Base-by-base conservation (phyloP, 148 eudicot species). In the Heliosperma pusillum region DNA sequence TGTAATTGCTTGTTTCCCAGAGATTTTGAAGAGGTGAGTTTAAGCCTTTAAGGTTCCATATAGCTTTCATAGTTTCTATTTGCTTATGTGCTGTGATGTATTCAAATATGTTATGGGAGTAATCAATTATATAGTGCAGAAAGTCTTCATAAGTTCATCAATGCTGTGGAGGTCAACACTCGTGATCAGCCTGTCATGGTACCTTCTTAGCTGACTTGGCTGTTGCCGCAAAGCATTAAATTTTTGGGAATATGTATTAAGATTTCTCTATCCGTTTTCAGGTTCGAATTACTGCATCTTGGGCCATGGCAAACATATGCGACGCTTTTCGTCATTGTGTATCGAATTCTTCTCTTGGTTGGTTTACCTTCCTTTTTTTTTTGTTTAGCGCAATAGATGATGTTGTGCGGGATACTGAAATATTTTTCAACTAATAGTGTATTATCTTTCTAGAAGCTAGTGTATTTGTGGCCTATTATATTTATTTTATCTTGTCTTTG, bases 231-330 rank as follows among this genome's bases (percentile, higher is more conserved):
- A 22, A 36, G 0, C 33, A 42, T 71, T 36, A 10, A 12, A 24
- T 20, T 26, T 24, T 27, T 7, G 26, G 27, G 21, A 64, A 69
- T 25, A 21, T 17, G n/a, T 45, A 59, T 25, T 66, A 24, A 26
- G n/a, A 2, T 21, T 5, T n/a, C n/a, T 64, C 29, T 52, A 13
- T 66, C 22, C 19, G 6, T 66, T 19, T 82, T 73, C 81, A 93
- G 98, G 98, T 95, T 29, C 97, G 98, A 30, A 88, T 94, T 72
- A 86, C 96, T 73, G 96, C 98, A 70, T 89, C 98, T 22, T 95
- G 98, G 98, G 97, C 98, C 80, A 76, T 95, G 77, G 98, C 98
- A 45, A 95, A 95, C 83, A 88, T 92, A 71, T 88, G 97, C 80
- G 97, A 90, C 74, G 86, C 97, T 78, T 85, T 92, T 24, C 87